Conservation (phyloP, 2,329 filamentous ascomycete species). For the Elsinoe arachidis region DNA sequence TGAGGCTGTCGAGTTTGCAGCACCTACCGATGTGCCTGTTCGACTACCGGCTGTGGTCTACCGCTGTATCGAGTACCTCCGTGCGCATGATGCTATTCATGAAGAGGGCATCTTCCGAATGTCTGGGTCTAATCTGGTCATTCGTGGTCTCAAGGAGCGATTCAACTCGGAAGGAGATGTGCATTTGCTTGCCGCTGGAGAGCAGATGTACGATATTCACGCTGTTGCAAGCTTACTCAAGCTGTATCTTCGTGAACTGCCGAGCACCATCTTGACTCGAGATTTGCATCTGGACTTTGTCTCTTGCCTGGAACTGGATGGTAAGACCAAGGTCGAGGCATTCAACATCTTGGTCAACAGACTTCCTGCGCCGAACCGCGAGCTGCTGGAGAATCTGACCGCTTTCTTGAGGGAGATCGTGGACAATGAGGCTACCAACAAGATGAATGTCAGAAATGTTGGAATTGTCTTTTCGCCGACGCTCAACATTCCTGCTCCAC, state of each 20-base stretch:
- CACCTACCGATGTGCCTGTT: constrained; percentile 62
- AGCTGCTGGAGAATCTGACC: constrained; percentile 74
- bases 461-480: constrained; percentile 98
- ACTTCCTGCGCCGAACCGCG: constrained; percentile 71
- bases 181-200: constrained; percentile 62
- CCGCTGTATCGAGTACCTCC: constrained; percentile 87
- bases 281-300: constrained; percentile 87
- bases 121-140: constrained; percentile 92
- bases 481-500: constrained; percentile 86
- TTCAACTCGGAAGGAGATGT: constrained; percentile 93
- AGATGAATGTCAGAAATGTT: constrained; percentile 95
- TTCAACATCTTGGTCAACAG: constrained; percentile 71
- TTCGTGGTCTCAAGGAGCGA: constrained; percentile 80
- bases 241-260: constrained; percentile 84
- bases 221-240: constrained; percentile 91
- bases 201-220: constrained; percentile 88
- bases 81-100: constrained; percentile 65
- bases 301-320: constrained; percentile 59
- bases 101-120: constrained; percentile 97
- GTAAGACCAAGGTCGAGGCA: constrained; percentile 64
- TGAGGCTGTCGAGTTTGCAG: constrained; percentile 76
- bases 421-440: constrained; percentile 81
- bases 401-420: constrained; percentile 87
- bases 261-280: constrained; percentile 80
- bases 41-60: constrained; percentile 88